These are phyloP conservation scores for Aspergillus ochraceoroseus DNA, from an alignment of 2,329 filamentous ascomycete species.

Conservation along the genomic window DNA sequence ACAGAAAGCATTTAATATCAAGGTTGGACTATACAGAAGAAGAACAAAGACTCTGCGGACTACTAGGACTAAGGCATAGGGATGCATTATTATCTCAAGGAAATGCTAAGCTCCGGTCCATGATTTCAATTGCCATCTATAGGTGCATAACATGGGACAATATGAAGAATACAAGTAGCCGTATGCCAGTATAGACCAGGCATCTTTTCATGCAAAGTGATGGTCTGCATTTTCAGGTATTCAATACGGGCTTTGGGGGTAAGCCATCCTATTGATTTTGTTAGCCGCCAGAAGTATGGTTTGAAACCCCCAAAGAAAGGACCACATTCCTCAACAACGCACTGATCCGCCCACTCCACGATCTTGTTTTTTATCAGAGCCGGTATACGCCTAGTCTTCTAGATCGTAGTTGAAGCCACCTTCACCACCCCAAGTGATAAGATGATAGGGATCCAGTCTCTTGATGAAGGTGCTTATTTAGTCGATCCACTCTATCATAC, in stretches of 20 bases:
- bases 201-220: conserved; percentile 16
- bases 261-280: conserved; percentile 10
- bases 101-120: too few species aligned
- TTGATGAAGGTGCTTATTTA: conserved; percentile 19
- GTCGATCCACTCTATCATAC: conserved; percentile 13
- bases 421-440: conserved; percentile 18
- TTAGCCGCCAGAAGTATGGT: not conserved
- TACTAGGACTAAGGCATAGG: too few species aligned
- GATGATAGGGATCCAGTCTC: conserved; percentile 14
- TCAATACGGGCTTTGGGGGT: conserved; percentile 8
- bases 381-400: conserved; percentile 18
- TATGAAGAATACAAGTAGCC: conserved; percentile 15
- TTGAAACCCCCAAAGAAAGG: not conserved
- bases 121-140: too few species aligned
- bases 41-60: too few species aligned
- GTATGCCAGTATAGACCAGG: conserved; percentile 17
- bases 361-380: conserved; percentile 15
- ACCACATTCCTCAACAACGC: conserved; percentile 17
- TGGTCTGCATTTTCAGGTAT: conserved; percentile 14
- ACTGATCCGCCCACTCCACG: conserved; percentile 16
- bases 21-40: too few species aligned
- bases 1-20: too few species aligned
- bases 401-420: conserved; percentile 16
- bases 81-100: too few species aligned
- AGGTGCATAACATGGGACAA: too few species aligned